Conservation (phyloP, 2,329 filamentous ascomycete species). For the Calonectria pauciramosa region DNA sequence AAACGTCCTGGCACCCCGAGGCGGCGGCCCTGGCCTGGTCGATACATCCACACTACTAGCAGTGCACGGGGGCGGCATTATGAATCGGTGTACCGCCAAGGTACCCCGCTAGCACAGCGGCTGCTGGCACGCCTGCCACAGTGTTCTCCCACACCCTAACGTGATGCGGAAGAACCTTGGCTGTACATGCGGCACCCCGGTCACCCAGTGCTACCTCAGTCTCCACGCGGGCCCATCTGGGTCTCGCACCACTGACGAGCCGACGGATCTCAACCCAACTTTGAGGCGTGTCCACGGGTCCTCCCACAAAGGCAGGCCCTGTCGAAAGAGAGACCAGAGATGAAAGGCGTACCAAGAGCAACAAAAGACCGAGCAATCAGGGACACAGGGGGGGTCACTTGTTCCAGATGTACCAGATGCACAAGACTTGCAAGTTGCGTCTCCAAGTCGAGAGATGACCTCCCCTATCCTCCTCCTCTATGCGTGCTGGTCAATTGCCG, state of each 20-base stretch:
- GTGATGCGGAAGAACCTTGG: slow-evolving; percentile 44
- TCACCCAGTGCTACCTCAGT: slow-evolving; percentile 50
- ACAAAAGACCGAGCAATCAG: background rate
- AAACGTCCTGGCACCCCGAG: slow-evolving; percentile 56
- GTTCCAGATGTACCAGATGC: slow-evolving; percentile 8
- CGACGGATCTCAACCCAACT: slow-evolving; percentile 55
- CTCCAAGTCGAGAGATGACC: slow-evolving; percentile 7
- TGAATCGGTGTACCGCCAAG: slow-evolving; percentile 36
- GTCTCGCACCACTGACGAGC: slow-evolving; percentile 56
- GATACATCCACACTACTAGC: slow-evolving; percentile 50
- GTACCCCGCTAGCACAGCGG: slow-evolving; percentile 45
- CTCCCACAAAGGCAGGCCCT: slow-evolving; percentile 44
- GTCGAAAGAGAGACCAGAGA: slow-evolving; percentile 25
- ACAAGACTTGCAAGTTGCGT: slow-evolving; percentile 13
- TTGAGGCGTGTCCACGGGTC: slow-evolving; percentile 51
- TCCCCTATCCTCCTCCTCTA: slow-evolving; percentile 21
- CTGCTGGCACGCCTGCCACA: slow-evolving; percentile 22
- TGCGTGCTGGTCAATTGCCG: slow-evolving; percentile 24
- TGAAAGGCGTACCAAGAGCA: slow-evolving; percentile 14
- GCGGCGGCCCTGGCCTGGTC: slow-evolving; percentile 53
- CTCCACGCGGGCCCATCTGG: slow-evolving; percentile 54
- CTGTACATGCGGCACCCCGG: slow-evolving; percentile 50
- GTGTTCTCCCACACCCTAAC: slow-evolving; percentile 27
- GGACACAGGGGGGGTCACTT: background rate
- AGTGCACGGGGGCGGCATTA: slow-evolving; percentile 54